A percentile compares a stretch with the other conserved stretches of the same genome.
phyloP scores from a whole-genome alignment of 2,329 filamentous ascomycete species.

The Venturia oleaginea region DNA sequence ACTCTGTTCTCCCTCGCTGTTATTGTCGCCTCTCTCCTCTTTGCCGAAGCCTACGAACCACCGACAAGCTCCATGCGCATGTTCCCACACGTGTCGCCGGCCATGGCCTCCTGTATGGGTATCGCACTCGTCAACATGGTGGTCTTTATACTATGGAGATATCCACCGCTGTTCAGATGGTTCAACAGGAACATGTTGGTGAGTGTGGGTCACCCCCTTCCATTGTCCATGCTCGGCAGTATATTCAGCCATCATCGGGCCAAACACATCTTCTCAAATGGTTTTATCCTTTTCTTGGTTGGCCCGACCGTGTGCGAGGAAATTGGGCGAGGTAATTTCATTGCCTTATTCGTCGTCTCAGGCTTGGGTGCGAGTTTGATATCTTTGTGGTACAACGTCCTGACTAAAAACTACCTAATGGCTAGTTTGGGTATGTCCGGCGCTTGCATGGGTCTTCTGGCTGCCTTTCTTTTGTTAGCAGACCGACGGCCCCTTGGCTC shows the following conservation, averaged over 20 bases:
- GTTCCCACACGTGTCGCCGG: slow-evolving; percentile 42
- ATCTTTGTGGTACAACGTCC: slow-evolving; percentile 42
- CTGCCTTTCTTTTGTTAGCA: slow-evolving; percentile 34
- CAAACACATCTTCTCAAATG: not conserved
- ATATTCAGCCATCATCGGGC: slow-evolving; percentile 51
- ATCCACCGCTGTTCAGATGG: slow-evolving; percentile 48
- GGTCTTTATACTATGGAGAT: slow-evolving; percentile 47
- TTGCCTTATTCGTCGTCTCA: slow-evolving; percentile 55
- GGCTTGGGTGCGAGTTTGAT: slow-evolving; percentile 51
- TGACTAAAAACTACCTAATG: slow-evolving; percentile 33
- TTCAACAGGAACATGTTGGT: slow-evolving; percentile 34
- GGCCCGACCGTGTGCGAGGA: slow-evolving; percentile 41
- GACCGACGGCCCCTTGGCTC: not conserved
- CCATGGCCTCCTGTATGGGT: slow-evolving; percentile 48
- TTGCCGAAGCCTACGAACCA: slow-evolving; percentile 26
- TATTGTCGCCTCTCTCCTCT: slow-evolving; percentile 20
- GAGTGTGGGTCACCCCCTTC: slow-evolving; percentile 49
- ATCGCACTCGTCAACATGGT: slow-evolving; percentile 46
- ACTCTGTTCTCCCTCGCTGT: slow-evolving; percentile 24
- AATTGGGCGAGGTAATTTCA: slow-evolving; percentile 57
- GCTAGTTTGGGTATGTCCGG: slow-evolving; percentile 60
- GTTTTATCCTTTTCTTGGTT: not conserved
- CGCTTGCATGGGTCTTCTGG: slow-evolving; percentile 51
- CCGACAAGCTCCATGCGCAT: slow-evolving; percentile 25
- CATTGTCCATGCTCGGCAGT: slow-evolving; percentile 46